Evolutionary conservation across 73 alveolate genomes (phyloP).

Genomic region (Paramecium biaurelia): DNA sequence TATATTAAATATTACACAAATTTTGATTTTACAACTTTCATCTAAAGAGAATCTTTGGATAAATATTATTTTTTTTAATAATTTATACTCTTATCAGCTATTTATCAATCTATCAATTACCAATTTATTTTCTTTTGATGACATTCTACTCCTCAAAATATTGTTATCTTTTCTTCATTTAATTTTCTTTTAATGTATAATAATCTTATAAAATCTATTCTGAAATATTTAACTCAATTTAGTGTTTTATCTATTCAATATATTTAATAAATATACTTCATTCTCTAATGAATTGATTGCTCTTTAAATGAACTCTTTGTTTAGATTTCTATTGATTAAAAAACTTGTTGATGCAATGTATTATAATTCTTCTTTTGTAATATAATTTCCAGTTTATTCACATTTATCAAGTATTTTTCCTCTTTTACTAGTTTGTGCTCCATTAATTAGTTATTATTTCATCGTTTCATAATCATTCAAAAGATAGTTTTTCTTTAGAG

Average conservation of each 20-base stretch:
- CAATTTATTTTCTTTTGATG: not conserved
- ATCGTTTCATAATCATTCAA: not conserved
- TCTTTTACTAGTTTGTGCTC: not conserved
- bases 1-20: not conserved
- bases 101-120: not conserved
- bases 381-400: slow-evolving; percentile 12
- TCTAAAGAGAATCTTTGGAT: not conserved
- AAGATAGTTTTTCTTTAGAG: not conserved
- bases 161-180: not conserved
- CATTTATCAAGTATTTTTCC: not conserved
- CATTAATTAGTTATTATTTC: not conserved
- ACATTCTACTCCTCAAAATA: not conserved
- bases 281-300: slow-evolving; percentile 5
- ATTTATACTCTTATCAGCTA: not conserved
- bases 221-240: slow-evolving; percentile 38
- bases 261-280: not conserved
- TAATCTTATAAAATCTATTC: not conserved
- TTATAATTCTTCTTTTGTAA: slow-evolving; percentile 32
- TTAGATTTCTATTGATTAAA: not conserved
- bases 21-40: not conserved
- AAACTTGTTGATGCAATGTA: slow-evolving; percentile 25
- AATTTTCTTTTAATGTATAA: not conserved
- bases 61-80: not conserved
- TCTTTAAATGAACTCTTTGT: not conserved
- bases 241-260: not conserved